Percentiles rank a stretch among this genome's conserved stretches.
phyloP scores from a whole-genome alignment of 2,329 filamentous ascomycete genomes.

The Alternaria novae-zelandiae region DNA sequence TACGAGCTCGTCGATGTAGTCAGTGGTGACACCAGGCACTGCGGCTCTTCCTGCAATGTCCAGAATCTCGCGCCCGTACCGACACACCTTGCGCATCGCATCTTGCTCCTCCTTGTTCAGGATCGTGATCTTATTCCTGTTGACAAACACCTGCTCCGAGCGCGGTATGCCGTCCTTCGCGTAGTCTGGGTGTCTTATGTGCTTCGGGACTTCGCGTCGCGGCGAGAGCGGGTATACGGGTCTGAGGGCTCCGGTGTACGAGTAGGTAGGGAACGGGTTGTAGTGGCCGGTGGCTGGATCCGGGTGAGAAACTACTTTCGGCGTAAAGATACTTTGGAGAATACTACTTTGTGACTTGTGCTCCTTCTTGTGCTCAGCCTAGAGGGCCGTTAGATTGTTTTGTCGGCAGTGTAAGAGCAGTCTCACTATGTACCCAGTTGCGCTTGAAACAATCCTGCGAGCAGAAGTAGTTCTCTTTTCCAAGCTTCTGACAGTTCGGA shows the following conservation, averaged over 20 bases:
- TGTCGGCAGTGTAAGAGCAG: constrained; percentile 6
- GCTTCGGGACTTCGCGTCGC: constrained; percentile 68
- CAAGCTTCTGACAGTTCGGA: constrained; percentile 90
- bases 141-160: constrained; percentile 69
- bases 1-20: constrained; percentile 92
- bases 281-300: constrained; percentile 87
- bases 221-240: constrained; percentile 71
- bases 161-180: constrained; percentile 78
- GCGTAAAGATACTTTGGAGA: constrained; percentile 75
- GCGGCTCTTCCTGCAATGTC: constrained; percentile 86
- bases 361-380: constrained; percentile 82
- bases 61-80: constrained; percentile 84
- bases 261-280: constrained; percentile 90
- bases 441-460: constrained; percentile 98
- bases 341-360: constrained; percentile 82
- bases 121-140: constrained; percentile 81
- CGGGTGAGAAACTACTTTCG: constrained; percentile 87
- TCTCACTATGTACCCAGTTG: constrained; percentile 78
- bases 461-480: constrained; percentile 93
- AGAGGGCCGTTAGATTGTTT: constrained; percentile 30
- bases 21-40: constrained; percentile 92
- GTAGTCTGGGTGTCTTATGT: constrained; percentile 87
- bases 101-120: constrained; percentile 81
- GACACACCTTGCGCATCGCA: constrained; percentile 91
- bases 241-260: constrained; percentile 79